Evolutionary conservation across 352 stramenopile genomes (phyloP).

Genomic region (Globisporangium cederbergense): DNA sequence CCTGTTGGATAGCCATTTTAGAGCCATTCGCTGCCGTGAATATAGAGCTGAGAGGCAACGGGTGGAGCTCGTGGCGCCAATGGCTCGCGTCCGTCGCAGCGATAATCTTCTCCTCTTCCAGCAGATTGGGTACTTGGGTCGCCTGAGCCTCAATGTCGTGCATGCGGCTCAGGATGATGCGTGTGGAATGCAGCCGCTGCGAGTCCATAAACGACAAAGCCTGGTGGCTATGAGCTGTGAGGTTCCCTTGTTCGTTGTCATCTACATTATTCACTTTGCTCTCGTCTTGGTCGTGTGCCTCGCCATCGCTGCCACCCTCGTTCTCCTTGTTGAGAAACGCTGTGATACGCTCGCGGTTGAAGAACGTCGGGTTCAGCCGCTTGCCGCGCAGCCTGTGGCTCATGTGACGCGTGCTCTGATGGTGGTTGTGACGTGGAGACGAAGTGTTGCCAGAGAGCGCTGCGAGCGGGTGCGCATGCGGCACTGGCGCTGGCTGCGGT

Average conservation of each 20-base stretch:
- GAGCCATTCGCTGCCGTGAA: constrained; percentile 3
- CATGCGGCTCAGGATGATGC: constrained; percentile 31
- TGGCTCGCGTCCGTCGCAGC: constrained; percentile 56
- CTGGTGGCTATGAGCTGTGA: neutral
- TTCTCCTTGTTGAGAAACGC: constrained; percentile 30
- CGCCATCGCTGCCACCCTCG: neutral
- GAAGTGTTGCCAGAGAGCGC: constrained; percentile 20
- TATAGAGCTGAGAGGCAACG: neutral
- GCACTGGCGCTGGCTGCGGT: constrained; percentile 36
- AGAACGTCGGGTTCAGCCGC: constrained; percentile 51
- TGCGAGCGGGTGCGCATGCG: constrained; percentile 53
- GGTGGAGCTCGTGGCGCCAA: constrained; percentile 21
- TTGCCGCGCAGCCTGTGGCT: constrained; percentile 19
- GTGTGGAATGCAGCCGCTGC: constrained; percentile 38
- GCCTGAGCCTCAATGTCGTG: constrained; percentile 13
- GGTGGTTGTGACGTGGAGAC: constrained; percentile 5
- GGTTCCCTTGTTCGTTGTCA: neutral
- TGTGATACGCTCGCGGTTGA: constrained; percentile 38
- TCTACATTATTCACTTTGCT: neutral
- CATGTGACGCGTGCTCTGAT: constrained; percentile 18
- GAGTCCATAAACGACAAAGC: constrained; percentile 11
- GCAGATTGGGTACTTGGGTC: constrained; percentile 19
- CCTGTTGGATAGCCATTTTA: constrained; percentile 7
- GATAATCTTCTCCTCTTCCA: constrained; percentile 29
- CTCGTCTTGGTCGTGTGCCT: neutral